Conservation (phyloP, 495 filamentous ascomycete species). For the Pseudotulostoma volvatum region DNA sequence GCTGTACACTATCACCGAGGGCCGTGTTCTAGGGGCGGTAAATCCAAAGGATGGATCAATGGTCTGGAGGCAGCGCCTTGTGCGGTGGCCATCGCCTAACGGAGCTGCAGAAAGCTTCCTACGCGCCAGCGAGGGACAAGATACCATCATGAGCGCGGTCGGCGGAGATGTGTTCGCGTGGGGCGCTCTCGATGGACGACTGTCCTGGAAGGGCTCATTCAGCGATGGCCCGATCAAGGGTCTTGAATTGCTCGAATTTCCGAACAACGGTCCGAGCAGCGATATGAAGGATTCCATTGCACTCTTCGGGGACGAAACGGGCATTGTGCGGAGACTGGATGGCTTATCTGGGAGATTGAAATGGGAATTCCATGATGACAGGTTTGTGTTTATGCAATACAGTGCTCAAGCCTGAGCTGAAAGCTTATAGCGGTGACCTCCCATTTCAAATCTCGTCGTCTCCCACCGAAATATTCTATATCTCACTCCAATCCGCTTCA, state of each 20-base stretch:
- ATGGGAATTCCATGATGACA: slow-evolving; percentile 60
- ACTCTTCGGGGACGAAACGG: slow-evolving; percentile 39
- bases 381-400: too few relatives aligned
- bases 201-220: slow-evolving; percentile 53
- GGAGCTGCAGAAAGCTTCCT: slow-evolving; percentile 36
- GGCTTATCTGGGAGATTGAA: slow-evolving; percentile 54
- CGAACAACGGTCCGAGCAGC: slow-evolving; percentile 31
- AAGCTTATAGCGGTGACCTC: slow-evolving; percentile 38
- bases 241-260: slow-evolving; percentile 63
- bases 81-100: slow-evolving; percentile 15
- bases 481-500: slow-evolving; percentile 53
- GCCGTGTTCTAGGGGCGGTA: slow-evolving; percentile 66
- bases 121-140: slow-evolving; percentile 54
- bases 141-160: slow-evolving; percentile 53
- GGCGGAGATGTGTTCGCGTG: slow-evolving; percentile 58
- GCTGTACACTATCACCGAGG: slow-evolving; percentile 77
- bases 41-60: slow-evolving; percentile 73
- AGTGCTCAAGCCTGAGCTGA: too few relatives aligned
- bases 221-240: slow-evolving; percentile 45
- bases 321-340: slow-evolving; percentile 52
- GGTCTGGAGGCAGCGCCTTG: slow-evolving; percentile 69
- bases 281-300: slow-evolving; percentile 50
- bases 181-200: slow-evolving; percentile 65
- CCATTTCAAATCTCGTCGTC: slow-evolving; percentile 71
- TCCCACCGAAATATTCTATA: slow-evolving; percentile 53